Evolutionary conservation across 169 alveolate genomes (phyloP).

Genomic region (Condylostoma magnum): DNA sequence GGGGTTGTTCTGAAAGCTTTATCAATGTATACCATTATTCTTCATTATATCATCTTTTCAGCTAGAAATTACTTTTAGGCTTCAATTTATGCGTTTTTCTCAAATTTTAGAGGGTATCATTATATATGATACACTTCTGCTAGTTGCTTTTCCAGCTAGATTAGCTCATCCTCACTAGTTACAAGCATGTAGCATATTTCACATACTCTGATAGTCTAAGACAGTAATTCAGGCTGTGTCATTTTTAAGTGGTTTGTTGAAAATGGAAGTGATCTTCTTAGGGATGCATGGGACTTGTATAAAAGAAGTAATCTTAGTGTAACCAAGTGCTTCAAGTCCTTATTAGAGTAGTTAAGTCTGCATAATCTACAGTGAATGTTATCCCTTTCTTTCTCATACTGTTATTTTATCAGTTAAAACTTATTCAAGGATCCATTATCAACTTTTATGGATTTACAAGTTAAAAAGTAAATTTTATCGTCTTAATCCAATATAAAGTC

Average conservation of each 20-base stretch:
- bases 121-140: slow-evolving; percentile 11
- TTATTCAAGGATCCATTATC: too few relatives aligned
- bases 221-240: slow-evolving; percentile 7
- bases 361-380: slow-evolving; percentile 29
- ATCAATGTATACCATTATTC: neutral
- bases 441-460: too few relatives aligned
- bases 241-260: slow-evolving; percentile 27
- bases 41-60: slow-evolving; percentile 7
- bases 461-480: too few relatives aligned
- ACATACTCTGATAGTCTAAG: slow-evolving; percentile 23
- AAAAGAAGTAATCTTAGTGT: slow-evolving; percentile 22
- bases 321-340: slow-evolving; percentile 19
- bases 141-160: slow-evolving; percentile 10
- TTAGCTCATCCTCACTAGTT: slow-evolving; percentile 29
- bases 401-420: too few relatives aligned
- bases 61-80: slow-evolving; percentile 25
- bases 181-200: slow-evolving; percentile 29
- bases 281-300: slow-evolving; percentile 1
- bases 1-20: neutral
- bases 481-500: too few relatives aligned
- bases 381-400: too few relatives aligned
- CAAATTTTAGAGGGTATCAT: neutral
- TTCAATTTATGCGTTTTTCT: slow-evolving; percentile 3
- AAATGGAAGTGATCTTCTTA: slow-evolving; percentile 17
- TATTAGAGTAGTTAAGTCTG: slow-evolving; percentile 25